Conservation (phyloP, 202 grass and related monocot species). For the Tripidium arundinaceum region DNA sequence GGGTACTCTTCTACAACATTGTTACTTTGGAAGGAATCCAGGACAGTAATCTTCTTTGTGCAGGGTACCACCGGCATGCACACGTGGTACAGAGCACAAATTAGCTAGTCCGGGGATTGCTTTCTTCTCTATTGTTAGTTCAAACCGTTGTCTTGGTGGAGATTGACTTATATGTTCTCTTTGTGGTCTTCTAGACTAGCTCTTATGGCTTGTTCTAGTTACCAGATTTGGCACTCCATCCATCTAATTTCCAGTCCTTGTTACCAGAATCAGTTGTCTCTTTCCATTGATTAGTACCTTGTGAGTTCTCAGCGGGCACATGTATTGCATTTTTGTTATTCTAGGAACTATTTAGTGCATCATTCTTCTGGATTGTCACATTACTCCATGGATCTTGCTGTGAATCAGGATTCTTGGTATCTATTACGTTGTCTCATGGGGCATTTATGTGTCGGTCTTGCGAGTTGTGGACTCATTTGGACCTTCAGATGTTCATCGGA, state of each 20-base stretch:
- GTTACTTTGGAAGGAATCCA: no score
- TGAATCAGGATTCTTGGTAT: not conserved
- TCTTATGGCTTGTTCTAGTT: constrained; percentile 42
- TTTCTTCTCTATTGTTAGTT: constrained; percentile 69
- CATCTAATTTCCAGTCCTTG: constrained; percentile 53
- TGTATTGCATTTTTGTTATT: constrained; percentile 28
- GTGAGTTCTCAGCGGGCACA: constrained; percentile 12
- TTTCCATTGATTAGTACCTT: constrained; percentile 26
- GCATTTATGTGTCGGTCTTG: not conserved
- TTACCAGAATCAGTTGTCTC: constrained; percentile 30
- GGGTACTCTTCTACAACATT: no score
- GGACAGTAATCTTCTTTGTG: no score
- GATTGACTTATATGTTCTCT: constrained; percentile 32
- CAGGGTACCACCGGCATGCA: no score
- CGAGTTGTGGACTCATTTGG: constrained; percentile 23
- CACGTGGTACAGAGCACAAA: no score
- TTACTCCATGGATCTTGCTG: constrained; percentile 29
- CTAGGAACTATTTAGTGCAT: constrained; percentile 33
- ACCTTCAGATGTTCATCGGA: not conserved
- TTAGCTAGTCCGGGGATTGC: no score
- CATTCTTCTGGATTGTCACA: constrained; percentile 22
- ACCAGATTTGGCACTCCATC: constrained; percentile 48
- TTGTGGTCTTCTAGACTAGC: constrained; percentile 45
- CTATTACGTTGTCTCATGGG: constrained; percentile 5
- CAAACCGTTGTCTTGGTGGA: constrained; percentile 41